A percentile compares a stretch with the other conserved stretches of the same genome.
Evolutionary conservation across 163 green algal genomes (phyloP).

Genomic region (Chlamydomonas reinhardtii): DNA sequence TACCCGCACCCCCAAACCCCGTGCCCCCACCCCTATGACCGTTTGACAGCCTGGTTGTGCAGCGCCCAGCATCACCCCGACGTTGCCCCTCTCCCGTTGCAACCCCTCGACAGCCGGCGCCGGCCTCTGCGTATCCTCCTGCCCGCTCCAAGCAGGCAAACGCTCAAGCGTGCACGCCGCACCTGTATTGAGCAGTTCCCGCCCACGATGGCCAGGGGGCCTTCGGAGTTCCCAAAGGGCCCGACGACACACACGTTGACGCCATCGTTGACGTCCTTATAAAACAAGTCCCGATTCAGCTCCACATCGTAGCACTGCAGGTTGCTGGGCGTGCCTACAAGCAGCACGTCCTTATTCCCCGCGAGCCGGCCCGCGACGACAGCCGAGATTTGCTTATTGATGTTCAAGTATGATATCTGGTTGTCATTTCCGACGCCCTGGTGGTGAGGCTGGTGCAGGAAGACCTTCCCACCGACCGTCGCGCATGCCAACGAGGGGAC

Average conservation of each 20-base stretch:
- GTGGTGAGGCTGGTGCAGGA: conserved; percentile 79
- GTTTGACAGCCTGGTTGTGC: too few species aligned
- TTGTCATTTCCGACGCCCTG: conserved; percentile 39
- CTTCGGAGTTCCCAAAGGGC: conserved; percentile 37
- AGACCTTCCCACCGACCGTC: conserved; percentile 76
- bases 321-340: conserved; percentile 73
- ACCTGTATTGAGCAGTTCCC: conserved; percentile 80
- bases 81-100: too few species aligned
- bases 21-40: too few species aligned
- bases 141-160: too few species aligned
- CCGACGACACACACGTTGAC: conserved; percentile 69
- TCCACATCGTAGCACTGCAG: conserved; percentile 81
- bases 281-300: conserved; percentile 83
- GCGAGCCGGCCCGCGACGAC: conserved; percentile 56
- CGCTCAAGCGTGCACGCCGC: neutral
- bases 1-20: too few species aligned
- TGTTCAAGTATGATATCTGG: conserved; percentile 77
- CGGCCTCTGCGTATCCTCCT: too few species aligned
- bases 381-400: conserved; percentile 79
- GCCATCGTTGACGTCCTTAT: conserved; percentile 79
- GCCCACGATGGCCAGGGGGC: conserved; percentile 69
- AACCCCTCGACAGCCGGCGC: too few species aligned
- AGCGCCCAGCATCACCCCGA: too few species aligned
- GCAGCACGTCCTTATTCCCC: conserved; percentile 69
- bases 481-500: conserved; percentile 65